phyloP scores from a whole-genome alignment of 768 basidiomycete genomes.

The Crassisporium funariophilum region DNA sequence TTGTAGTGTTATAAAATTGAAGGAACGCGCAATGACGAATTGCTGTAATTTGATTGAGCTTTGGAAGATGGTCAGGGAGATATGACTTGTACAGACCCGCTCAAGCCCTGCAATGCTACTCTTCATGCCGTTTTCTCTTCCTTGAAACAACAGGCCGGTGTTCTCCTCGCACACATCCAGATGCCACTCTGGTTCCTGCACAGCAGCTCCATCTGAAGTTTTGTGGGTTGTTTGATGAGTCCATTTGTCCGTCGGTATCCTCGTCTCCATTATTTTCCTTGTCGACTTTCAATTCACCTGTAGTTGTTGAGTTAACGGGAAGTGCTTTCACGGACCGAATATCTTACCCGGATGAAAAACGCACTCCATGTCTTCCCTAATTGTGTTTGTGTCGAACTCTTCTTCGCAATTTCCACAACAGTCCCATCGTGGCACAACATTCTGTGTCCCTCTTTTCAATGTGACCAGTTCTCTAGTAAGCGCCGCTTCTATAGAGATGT shows the following conservation, averaged over 20 bases:
- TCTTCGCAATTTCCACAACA: constrained; percentile 48
- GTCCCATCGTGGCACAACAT: constrained; percentile 46
- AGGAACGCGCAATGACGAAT: too few species aligned
- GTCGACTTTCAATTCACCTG: constrained; percentile 45
- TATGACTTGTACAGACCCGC: too few species aligned
- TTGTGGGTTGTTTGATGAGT: constrained; percentile 45
- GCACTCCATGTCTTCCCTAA: constrained; percentile 44
- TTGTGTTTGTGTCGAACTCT: constrained; percentile 44
- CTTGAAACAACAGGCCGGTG: constrained; percentile 34
- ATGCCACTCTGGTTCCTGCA: constrained; percentile 33
- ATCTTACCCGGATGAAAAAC: constrained; percentile 53
- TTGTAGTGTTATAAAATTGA: too few species aligned
- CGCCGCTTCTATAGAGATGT: constrained; percentile 43
- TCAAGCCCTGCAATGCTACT: constrained; percentile 10
- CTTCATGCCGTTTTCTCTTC: constrained; percentile 35
- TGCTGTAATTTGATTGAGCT: too few species aligned
- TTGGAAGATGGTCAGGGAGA: too few species aligned
- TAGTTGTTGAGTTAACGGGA: not conserved
- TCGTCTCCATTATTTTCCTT: constrained; percentile 51
- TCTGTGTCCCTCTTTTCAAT: constrained; percentile 34
- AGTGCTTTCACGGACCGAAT: not conserved
- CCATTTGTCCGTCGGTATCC: constrained; percentile 47
- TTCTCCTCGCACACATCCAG: constrained; percentile 42
- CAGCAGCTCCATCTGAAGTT: constrained; percentile 57
- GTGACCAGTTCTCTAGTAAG: constrained; percentile 47